Base-by-base conservation (phyloP, 1,139 yeast genomes). In the Ogataea hybrid region DNA sequence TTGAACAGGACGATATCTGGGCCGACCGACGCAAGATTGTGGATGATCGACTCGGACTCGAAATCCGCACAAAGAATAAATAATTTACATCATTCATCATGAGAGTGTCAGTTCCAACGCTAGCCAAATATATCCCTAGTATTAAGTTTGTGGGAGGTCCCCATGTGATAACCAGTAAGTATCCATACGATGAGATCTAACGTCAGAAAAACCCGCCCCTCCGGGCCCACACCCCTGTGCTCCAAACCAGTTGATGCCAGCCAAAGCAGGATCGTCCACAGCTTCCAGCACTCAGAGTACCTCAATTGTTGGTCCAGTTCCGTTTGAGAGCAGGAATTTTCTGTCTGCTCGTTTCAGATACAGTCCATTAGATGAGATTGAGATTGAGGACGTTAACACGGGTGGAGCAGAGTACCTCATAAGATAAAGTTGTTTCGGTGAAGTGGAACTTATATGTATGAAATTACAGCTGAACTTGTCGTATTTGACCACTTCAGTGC, bases 291-390 rank as follows among this genome's bases (percentile, higher is more conserved):
- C 12, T 8, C 18, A 22, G 12, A 12, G 17, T 11, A 12, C 22
- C 30, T 20, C 14, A 17, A 28, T 16, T 28, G 21, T 71, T 60
- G 71, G 69, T 6, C 43, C 41, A 16, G 50, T 52, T 25, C 39
- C 52, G 6, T 62, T 62, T 43, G 63, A 61, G 46, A 58, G 89
- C 29, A 73, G 92, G 58, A 67, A 77, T 41, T 77, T 81, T 48
- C 74, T 88, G 48, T 87, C 96, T 1, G 51, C 65, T 45, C 76
- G 90, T 61, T 86, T 84, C 69, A 80, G 81, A 65, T 84, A 81
- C 64, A 68, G 70, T 40, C 67, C 71, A 5, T 71, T 86, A 23
- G 78, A 77, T 44, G 85, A 77, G 20, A 51, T 58, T n/a, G 96
- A 88, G 63, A 77, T 83, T 37, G 95, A 84, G 8, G 73, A 78